Evolutionary conservation across 208 protist genomes (phyloP).

Genomic region (Trichomonas tenax): DNA sequence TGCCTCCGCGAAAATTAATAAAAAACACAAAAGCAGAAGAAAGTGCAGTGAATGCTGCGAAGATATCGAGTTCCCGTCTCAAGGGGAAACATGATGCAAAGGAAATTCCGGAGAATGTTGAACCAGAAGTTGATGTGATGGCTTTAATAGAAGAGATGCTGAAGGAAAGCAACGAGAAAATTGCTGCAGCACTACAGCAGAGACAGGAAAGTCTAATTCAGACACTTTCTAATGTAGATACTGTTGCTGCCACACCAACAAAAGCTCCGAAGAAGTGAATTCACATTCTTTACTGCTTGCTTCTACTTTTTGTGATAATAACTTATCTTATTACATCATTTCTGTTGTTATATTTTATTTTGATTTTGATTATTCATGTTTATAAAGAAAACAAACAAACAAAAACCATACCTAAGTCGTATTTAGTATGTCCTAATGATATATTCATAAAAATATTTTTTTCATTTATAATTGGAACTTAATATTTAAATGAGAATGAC

Average conservation of each 20-base stretch:
- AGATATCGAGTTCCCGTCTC: not conserved
- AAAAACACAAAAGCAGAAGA: not conserved
- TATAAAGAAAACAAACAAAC: not conserved
- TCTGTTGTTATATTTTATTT: no score
- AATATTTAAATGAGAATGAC: no score
- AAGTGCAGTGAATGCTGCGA: not conserved
- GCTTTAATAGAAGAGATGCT: not conserved
- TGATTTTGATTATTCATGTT: no score
- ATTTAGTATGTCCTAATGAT: no score
- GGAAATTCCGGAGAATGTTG: not conserved
- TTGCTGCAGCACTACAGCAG: not conserved
- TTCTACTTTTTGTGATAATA: no score
- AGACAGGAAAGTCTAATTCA: not conserved
- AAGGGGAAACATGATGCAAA: not conserved
- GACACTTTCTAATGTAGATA: not conserved
- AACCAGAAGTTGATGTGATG: not conserved
- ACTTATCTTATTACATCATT: no score
- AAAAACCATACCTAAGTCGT: no score
- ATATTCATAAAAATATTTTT: no score
- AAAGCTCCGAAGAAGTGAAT: not conserved
- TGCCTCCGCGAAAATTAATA: not conserved
- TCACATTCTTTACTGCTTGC: no score
- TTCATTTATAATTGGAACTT: no score
- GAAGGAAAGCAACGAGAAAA: not conserved
- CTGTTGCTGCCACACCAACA: not conserved